These are phyloP conservation scores for Nemania sp. DNA, from an alignment of 2,329 filamentous ascomycete species.

Conservation along the genomic window DNA sequence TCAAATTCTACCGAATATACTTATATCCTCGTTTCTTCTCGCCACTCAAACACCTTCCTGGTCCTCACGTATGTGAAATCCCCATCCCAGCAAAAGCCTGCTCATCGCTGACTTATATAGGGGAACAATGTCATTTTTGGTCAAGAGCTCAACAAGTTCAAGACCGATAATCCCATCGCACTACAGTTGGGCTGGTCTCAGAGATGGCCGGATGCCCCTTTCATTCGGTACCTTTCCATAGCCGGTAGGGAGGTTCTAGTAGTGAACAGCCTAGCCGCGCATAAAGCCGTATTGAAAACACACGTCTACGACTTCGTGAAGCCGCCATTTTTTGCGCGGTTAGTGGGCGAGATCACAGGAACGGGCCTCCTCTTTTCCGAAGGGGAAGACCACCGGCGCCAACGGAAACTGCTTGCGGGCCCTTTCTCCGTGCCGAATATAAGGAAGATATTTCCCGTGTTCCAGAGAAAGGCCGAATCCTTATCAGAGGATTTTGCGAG, in stretches of 20 bases:
- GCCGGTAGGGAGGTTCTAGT: slow-evolving; percentile 54
- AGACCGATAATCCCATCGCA: slow-evolving; percentile 45
- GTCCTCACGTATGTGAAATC: slow-evolving; percentile 54
- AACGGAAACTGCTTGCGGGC: slow-evolving; percentile 52
- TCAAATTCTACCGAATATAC: slow-evolving; percentile 53
- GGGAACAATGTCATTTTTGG: slow-evolving; percentile 56
- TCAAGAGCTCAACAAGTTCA: slow-evolving; percentile 53
- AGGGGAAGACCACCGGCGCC: slow-evolving; percentile 51
- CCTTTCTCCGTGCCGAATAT: slow-evolving; percentile 54
- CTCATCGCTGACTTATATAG: slow-evolving; percentile 42
- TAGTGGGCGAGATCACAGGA: slow-evolving; percentile 54
- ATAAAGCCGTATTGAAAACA: slow-evolving; percentile 55
- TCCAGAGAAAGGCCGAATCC: slow-evolving; percentile 51
- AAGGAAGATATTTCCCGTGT: slow-evolving; percentile 54
- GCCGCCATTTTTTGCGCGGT: slow-evolving; percentile 50
- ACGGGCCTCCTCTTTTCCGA: slow-evolving; percentile 55
- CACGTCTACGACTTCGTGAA: slow-evolving; percentile 56
- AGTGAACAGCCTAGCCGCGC: slow-evolving; percentile 53
- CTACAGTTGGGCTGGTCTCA: slow-evolving; percentile 51
- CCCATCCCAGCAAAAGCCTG: background rate
- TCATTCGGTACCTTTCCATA: slow-evolving; percentile 55
- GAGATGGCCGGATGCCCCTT: slow-evolving; percentile 51
- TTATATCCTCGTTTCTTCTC: slow-evolving; percentile 59
- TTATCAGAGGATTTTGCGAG: slow-evolving; percentile 50
- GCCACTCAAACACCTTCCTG: slow-evolving; percentile 58